Percentiles rank a stretch among this genome's conserved stretches.
These are phyloP conservation scores for Terana coerulea DNA, from an alignment of 768 basidiomycete genomes.

Conservation along the genomic window DNA sequence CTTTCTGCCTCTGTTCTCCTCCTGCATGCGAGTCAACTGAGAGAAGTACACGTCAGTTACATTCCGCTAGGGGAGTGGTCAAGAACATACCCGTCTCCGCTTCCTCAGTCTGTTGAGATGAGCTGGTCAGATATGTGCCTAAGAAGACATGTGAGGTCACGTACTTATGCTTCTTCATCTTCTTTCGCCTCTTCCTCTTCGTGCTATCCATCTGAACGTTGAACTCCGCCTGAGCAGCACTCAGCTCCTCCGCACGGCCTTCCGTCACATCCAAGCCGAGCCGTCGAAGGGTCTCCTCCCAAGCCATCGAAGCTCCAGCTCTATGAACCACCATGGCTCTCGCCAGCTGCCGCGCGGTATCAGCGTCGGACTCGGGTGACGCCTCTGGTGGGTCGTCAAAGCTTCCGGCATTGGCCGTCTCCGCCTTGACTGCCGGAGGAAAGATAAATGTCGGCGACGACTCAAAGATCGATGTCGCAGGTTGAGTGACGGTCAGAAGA, in stretches of 20 bases:
- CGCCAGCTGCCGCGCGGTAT: slow-evolving; percentile 76
- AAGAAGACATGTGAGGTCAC: slow-evolving; percentile 27
- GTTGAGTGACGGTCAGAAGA: slow-evolving; percentile 63
- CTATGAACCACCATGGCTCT: slow-evolving; percentile 66
- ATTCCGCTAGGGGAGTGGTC: not conserved
- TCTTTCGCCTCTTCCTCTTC: slow-evolving; percentile 82
- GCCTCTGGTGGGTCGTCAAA: slow-evolving; percentile 45
- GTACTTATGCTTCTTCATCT: slow-evolving; percentile 98
- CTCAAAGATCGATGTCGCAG: slow-evolving; percentile 53
- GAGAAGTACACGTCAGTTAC: not conserved
- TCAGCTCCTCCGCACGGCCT: slow-evolving; percentile 46
- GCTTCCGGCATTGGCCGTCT: slow-evolving; percentile 21
- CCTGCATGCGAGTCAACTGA: slow-evolving; percentile 3
- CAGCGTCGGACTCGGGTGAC: slow-evolving; percentile 70
- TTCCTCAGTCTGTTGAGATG: slow-evolving; percentile 68
- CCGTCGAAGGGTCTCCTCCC: slow-evolving; percentile 63
- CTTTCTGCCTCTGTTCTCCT: slow-evolving; percentile 3
- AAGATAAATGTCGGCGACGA: slow-evolving; percentile 19
- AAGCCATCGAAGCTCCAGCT: slow-evolving; percentile 56
- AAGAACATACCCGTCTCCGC: slow-evolving; percentile 69
- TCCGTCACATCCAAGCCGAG: slow-evolving; percentile 61
- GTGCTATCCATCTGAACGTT: slow-evolving; percentile 74
- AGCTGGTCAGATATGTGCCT: slow-evolving; percentile 3
- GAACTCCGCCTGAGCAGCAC: slow-evolving; percentile 57
- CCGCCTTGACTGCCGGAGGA: slow-evolving; percentile 7